Base-by-base conservation (phyloP, 495 filamentous ascomycete genomes). In the Trichoderma asperelloides region DNA sequence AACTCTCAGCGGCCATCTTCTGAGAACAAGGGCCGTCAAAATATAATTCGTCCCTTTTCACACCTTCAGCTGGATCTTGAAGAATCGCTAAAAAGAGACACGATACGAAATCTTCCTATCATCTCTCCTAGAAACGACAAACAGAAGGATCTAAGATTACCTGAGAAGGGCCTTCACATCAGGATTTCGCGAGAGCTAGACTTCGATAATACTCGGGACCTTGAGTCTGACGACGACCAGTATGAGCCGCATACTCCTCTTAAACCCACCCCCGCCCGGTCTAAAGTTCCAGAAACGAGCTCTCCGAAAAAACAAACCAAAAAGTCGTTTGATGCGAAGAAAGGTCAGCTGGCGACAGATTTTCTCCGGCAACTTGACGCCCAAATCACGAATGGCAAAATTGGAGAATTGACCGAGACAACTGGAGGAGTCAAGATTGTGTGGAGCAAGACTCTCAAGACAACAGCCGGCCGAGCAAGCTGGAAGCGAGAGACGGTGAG, bases 371-470 rank as follows among this genome's bases (percentile, higher is more conserved):
- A 88, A n/a, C 82, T 98, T 11, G 95, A 98, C 76, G 71, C 78
- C 1, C 78, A 73, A 33, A 85, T 96, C 70, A 84, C 86, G 0
- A 74, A 78, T 11, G 87, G 88, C n/a, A 72, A 86, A 65, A 80
- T 98, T 18, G 75, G 77, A 11, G 67, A 77, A 55, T 77, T 92
- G 49, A 80, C 90, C 1, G 79, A 81, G 18, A 70, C 78, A 0
- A 91, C 90, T 0, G 93, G 93, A 64, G 95, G 95, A 9, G 81
- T 97, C 39, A 84, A 82, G 57, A 82, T 98, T 55, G 74, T 84
- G 47, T 98, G 95, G 95, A 90, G 83, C 71, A 93, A 92, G 68
- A 93, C 85, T 18, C 86, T 98, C 33, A 87, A 87, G 64, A 91
- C 87, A 4, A 98, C 95, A 2, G 95, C 95, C 37, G 95, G 95